Conservation (phyloP, 2,329 filamentous ascomycete genomes). For the Cercospora nicotianae region DNA sequence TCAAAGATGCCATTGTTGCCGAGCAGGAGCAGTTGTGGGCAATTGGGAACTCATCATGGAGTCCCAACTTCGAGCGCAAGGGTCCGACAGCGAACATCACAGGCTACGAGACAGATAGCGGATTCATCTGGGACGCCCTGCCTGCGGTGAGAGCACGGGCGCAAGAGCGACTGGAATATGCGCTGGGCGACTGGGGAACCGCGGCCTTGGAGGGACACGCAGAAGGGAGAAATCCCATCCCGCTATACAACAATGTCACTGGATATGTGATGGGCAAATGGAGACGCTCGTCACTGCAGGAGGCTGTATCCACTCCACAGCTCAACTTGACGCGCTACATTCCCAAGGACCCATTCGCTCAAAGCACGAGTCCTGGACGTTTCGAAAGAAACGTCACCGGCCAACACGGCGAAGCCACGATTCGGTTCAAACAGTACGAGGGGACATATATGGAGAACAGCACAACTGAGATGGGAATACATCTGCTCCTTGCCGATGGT, state of each 20-base stretch:
- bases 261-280: slow-evolving; percentile 76
- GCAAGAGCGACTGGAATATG: slow-evolving; percentile 53
- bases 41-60: slow-evolving; percentile 54
- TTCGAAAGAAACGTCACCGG: slow-evolving; percentile 85
- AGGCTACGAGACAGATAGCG: slow-evolving; percentile 72
- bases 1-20: slow-evolving; percentile 51
- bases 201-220: slow-evolving; percentile 41
- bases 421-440: slow-evolving; percentile 63
- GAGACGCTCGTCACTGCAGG: slow-evolving; percentile 59
- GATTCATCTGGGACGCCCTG: slow-evolving; percentile 76
- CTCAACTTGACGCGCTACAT: slow-evolving; percentile 58
- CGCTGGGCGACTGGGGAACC: slow-evolving; percentile 41
- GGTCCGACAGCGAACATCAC: slow-evolving; percentile 58
- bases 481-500: slow-evolving; percentile 70
- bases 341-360: slow-evolving; percentile 66
- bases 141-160: slow-evolving; percentile 65
- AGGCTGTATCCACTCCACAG: slow-evolving; percentile 46
- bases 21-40: slow-evolving; percentile 54
- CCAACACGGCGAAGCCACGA: slow-evolving; percentile 63
- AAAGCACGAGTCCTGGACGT: slow-evolving; percentile 44
- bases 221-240: slow-evolving; percentile 46
- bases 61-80: slow-evolving; percentile 48
- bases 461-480: slow-evolving; percentile 68
- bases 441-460: slow-evolving; percentile 46
- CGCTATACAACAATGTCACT: slow-evolving; percentile 76